Evolutionary conservation across 1,139 yeast species (phyloP).

Genomic region (Yamadazyma sp.): DNA sequence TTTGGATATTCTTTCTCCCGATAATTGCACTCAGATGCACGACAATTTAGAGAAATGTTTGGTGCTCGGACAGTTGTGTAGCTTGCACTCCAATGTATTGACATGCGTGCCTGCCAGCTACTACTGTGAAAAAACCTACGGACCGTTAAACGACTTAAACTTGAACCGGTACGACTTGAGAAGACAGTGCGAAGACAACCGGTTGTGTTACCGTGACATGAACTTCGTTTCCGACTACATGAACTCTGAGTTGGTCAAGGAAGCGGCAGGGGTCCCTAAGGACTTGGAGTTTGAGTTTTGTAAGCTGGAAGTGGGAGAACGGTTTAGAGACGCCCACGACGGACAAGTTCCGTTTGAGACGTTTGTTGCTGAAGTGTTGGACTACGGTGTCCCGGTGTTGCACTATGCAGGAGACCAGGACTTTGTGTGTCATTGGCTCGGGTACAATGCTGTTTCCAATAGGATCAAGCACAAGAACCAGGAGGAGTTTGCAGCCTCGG

Average conservation of each 20-base stretch:
- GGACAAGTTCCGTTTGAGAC: conserved; percentile 65
- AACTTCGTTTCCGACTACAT: conserved; percentile 56
- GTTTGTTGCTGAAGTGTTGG: conserved; percentile 56
- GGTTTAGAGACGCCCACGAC: conserved; percentile 62
- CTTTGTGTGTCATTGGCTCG: conserved; percentile 41
- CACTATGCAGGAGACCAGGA: conserved; percentile 43
- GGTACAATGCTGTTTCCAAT: conserved; percentile 37
- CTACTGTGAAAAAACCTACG: conserved; percentile 42
- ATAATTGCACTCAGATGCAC: conserved; percentile 55
- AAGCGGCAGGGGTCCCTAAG: conserved; percentile 59
- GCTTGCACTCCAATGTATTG: conserved; percentile 41
- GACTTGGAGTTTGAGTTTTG: conserved; percentile 58
- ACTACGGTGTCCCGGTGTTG: conserved; percentile 43
- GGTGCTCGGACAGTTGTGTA: conserved; percentile 52
- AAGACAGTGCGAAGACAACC: conserved; percentile 50
- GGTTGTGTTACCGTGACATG: conserved; percentile 59
- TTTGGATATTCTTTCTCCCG: conserved; percentile 55
- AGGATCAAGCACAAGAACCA: conserved; percentile 29
- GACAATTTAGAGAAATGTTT: conserved; percentile 58
- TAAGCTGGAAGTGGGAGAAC: conserved; percentile 52
- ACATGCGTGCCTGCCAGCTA: conserved; percentile 56
- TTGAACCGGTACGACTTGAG: conserved; percentile 72
- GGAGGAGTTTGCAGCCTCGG: conserved; percentile 23
- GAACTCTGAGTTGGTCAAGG: conserved; percentile 58
- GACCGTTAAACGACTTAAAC: conserved; percentile 58